These are phyloP conservation scores for Haplosporangium sp. DNA, from an alignment of 371 early-diverging fungal species.

Conservation along the genomic window DNA sequence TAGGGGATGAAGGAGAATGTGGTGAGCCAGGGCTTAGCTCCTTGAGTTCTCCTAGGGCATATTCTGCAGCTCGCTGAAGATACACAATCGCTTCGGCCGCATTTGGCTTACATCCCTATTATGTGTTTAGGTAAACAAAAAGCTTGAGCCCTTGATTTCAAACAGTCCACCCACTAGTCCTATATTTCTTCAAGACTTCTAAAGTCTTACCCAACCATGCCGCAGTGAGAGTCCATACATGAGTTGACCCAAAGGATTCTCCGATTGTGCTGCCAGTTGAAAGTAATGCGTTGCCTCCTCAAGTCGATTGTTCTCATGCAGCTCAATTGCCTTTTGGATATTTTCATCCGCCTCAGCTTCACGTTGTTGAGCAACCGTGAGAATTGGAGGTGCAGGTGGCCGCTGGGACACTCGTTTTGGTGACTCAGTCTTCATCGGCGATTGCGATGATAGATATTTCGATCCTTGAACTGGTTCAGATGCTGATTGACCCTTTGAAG, in stretches of 20 bases:
- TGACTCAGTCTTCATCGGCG: background rate
- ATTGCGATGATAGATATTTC: background rate
- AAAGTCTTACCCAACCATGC: constrained; percentile 80
- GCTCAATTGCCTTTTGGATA: constrained; percentile 63
- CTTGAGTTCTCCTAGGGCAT: constrained; percentile 71
- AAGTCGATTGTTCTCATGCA: constrained; percentile 79
- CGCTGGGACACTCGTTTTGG: background rate
- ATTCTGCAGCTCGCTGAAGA: constrained; percentile 82
- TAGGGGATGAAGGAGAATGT: background rate
- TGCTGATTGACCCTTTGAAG: too few relatives aligned
- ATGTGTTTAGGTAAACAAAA: background rate
- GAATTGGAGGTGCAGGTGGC: constrained; percentile 8
- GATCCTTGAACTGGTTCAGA: too few relatives aligned
- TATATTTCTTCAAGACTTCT: background rate
- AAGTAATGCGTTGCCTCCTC: constrained; percentile 86
- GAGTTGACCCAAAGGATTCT: constrained; percentile 82
- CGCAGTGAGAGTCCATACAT: constrained; percentile 90
- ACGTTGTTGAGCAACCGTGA: constrained; percentile 43
- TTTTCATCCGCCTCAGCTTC: constrained; percentile 58
- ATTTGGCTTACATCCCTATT: constrained; percentile 76
- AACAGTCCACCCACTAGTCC: background rate
- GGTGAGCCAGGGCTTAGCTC: constrained; percentile 37
- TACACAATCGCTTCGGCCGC: constrained; percentile 74
- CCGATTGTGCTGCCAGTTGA: constrained; percentile 77
- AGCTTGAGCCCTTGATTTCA: background rate